phyloP scores from a whole-genome alignment of 208 protist species.

The Phytomonas sp. region DNA sequence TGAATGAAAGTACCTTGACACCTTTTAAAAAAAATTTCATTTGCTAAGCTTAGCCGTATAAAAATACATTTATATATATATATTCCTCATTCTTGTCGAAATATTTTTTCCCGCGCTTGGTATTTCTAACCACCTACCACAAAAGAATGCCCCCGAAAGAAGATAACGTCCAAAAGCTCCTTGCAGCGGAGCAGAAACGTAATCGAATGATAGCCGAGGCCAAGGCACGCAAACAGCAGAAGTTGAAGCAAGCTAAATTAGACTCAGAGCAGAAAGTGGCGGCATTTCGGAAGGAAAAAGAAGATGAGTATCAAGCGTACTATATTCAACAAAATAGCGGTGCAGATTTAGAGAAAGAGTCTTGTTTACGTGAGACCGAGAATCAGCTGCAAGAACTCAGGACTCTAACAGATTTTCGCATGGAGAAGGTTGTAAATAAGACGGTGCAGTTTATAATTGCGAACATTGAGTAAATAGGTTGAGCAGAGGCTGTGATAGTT shows the following conservation, averaged over 20 bases:
- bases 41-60: conserved; percentile 2
- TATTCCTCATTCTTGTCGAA: conserved; percentile 2
- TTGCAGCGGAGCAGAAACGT: conserved; percentile 79
- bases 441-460: conserved; percentile 56
- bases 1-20: background rate
- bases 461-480: conserved; percentile 22
- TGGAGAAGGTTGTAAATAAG: conserved; percentile 51
- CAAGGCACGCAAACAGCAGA: conserved; percentile 71
- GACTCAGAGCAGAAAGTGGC: conserved; percentile 78
- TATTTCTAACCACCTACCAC: background rate
- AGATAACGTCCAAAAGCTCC: conserved; percentile 84
- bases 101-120: conserved; percentile 1
- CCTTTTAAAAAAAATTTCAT: conserved; percentile 7
- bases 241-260: conserved; percentile 73
- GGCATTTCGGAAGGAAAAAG: conserved; percentile 64
- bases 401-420: conserved; percentile 43
- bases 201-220: conserved; percentile 74
- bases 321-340: conserved; percentile 31
- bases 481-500: background rate
- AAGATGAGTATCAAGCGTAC: conserved; percentile 68
- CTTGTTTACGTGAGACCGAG: conserved; percentile 56
- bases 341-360: conserved; percentile 51
- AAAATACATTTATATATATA: background rate
- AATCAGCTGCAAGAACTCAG: conserved; percentile 50
- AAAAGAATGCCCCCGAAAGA: conserved; percentile 70